Evolutionary conservation across 306 rosid genomes (phyloP).

Genomic region (Vigna angularis): DNA sequence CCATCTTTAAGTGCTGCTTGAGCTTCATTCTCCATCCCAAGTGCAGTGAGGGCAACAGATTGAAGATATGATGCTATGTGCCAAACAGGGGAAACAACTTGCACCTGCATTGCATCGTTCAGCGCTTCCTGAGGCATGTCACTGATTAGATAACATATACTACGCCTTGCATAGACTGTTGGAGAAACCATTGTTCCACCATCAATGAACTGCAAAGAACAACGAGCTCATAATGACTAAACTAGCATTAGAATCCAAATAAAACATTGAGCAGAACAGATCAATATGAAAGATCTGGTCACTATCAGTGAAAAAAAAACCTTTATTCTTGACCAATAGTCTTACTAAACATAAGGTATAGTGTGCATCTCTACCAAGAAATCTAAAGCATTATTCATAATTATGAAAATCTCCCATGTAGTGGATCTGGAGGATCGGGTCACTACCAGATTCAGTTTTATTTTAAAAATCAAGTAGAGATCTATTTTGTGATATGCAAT

Average conservation of each 20-base stretch:
- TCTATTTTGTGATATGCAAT: conserved; percentile 11
- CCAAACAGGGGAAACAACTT: conserved; percentile 73
- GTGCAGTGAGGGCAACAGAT: conserved; percentile 63
- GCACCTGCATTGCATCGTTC: conserved; percentile 80
- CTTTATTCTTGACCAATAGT: conserved; percentile 6
- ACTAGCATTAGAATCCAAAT: conserved; percentile 7
- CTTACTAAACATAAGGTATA: background rate
- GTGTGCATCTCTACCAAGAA: conserved; percentile 12
- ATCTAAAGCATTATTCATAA: conserved; percentile 8
- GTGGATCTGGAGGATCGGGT: background rate
- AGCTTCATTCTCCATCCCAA: conserved; percentile 74
- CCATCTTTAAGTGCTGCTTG: conserved; percentile 78
- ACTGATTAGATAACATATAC: conserved; percentile 74
- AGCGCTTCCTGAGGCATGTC: conserved; percentile 75
- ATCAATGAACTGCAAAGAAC: conserved; percentile 65
- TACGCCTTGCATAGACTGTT: conserved; percentile 70
- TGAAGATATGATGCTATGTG: conserved; percentile 89
- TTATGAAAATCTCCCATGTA: conserved; percentile 19
- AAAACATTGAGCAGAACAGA: conserved; percentile 19
- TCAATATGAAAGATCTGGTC: conserved; percentile 11
- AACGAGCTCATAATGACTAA: conserved; percentile 24
- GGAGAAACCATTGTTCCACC: conserved; percentile 84
- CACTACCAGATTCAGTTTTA: background rate
- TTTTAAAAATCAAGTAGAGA: background rate
- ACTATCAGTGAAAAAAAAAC: too few relatives aligned